These are phyloP conservation scores for Pleurotus pulmonarius DNA, from an alignment of 768 basidiomycete genomes.

Conservation along the genomic window DNA sequence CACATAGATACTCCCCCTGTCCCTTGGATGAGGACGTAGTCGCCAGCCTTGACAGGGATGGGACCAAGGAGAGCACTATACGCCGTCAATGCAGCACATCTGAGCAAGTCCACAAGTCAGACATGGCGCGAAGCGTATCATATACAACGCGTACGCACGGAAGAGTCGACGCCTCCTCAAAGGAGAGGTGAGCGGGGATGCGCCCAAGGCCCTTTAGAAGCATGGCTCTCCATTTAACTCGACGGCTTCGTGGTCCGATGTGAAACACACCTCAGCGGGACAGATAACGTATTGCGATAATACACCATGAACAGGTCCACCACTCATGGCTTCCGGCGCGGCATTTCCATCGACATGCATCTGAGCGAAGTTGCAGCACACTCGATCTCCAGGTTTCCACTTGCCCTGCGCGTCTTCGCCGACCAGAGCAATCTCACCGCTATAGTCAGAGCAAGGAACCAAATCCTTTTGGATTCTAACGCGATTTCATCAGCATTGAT, in stretches of 20 bases:
- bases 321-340: slow-evolving; percentile 28
- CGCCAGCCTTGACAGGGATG: slow-evolving; percentile 50
- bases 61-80: slow-evolving; percentile 55
- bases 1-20: slow-evolving; percentile 56
- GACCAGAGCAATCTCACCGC: slow-evolving; percentile 54
- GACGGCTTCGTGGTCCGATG: too few relatives aligned
- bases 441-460: slow-evolving; percentile 46
- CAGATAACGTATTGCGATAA: slow-evolving; percentile 51
- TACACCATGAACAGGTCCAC: slow-evolving; percentile 46
- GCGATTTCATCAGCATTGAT: not conserved
- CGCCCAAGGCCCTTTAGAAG: slow-evolving; percentile 38
- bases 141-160: slow-evolving; percentile 32
- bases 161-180: slow-evolving; percentile 62
- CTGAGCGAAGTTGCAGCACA: slow-evolving; percentile 47
- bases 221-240: too few relatives aligned
- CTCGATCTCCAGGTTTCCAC: slow-evolving; percentile 54
- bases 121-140: not conserved
- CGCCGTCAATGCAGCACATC: slow-evolving; percentile 60
- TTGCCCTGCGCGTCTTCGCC: slow-evolving; percentile 30
- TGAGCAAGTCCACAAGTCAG: slow-evolving; percentile 12
- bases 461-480: slow-evolving; percentile 17
- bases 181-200: slow-evolving; percentile 54
- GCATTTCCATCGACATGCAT: slow-evolving; percentile 46
- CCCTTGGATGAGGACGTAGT: slow-evolving; percentile 55
- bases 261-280: slow-evolving; percentile 31